Percentiles rank a stretch among this genome's conserved stretches.
Evolutionary conservation across 768 basidiomycete genomes (phyloP).

Genomic region (Termitomyces sp.): DNA sequence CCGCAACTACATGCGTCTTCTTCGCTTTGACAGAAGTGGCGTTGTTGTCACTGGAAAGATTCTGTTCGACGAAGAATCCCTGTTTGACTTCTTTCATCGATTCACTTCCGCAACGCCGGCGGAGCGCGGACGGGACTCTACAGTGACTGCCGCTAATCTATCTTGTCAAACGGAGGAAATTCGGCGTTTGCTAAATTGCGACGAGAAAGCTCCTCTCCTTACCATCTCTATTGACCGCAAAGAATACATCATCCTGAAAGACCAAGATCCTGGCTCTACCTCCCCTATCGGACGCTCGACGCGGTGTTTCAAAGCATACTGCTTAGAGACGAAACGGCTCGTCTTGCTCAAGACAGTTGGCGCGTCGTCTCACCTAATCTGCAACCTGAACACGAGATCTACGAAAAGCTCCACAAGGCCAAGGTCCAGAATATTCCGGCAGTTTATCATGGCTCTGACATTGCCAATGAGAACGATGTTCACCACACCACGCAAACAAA

Average conservation of each 20-base stretch:
- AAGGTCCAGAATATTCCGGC: neutral
- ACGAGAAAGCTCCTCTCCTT: neutral
- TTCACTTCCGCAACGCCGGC: neutral
- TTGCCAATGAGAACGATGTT: neutral
- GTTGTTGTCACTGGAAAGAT: neutral
- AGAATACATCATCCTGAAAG: neutral
- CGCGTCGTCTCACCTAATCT: neutral
- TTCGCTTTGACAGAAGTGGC: neutral
- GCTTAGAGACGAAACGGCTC: neutral
- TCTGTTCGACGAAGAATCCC: neutral
- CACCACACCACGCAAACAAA: no score
- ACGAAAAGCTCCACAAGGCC: neutral
- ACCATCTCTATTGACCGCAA: neutral
- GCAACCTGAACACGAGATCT: conserved; percentile 1
- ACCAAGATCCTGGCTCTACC: neutral
- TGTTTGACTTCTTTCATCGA: neutral
- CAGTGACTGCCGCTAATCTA: neutral
- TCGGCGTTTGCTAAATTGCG: neutral
- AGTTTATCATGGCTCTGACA: neutral
- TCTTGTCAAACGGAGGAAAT: neutral
- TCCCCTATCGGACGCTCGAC: neutral
- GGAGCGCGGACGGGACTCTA: neutral
- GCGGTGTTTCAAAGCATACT: neutral
- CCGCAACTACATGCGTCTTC: neutral
- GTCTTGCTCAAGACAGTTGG: conserved; percentile 1